These are phyloP conservation scores for Strobilomyces echinocephalus DNA, from an alignment of 768 basidiomycete genomes.

Conservation along the genomic window DNA sequence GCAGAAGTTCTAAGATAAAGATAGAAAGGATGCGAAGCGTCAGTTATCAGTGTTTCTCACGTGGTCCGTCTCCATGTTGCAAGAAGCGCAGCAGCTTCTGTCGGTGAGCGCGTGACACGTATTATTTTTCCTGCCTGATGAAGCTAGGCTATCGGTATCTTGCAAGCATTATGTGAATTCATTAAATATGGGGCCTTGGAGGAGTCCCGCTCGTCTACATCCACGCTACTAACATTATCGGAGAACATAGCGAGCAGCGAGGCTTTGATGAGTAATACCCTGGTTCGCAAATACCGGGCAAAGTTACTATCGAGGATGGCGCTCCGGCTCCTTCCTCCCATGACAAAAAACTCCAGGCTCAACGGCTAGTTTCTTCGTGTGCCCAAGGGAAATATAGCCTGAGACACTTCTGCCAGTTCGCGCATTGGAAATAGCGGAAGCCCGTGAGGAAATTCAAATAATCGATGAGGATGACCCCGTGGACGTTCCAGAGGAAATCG, in stretches of 20 bases:
- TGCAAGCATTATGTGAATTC: slow-evolving; percentile 69
- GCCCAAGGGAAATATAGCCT: slow-evolving; percentile 24
- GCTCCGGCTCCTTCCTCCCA: slow-evolving; percentile 55
- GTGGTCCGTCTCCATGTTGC: slow-evolving; percentile 40
- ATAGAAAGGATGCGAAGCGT: slow-evolving; percentile 54
- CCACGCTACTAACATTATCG: slow-evolving; percentile 44
- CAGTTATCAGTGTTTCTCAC: slow-evolving; percentile 50
- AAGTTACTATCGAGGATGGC: slow-evolving; percentile 69
- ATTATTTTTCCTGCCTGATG: neutral
- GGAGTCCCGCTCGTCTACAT: slow-evolving; percentile 42
- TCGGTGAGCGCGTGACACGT: slow-evolving; percentile 36
- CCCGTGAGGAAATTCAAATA: slow-evolving; percentile 4
- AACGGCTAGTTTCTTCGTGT: slow-evolving; percentile 36
- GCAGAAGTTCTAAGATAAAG: slow-evolving; percentile 8
- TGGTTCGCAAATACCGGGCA: slow-evolving; percentile 61
- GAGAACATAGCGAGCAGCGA: slow-evolving; percentile 38
- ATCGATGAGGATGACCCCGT: slow-evolving; percentile 38
- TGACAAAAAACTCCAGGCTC: slow-evolving; percentile 30
- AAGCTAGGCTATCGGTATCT: slow-evolving; percentile 57
- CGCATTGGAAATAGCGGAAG: slow-evolving; percentile 16
- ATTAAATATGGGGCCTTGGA: slow-evolving; percentile 58
- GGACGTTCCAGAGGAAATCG: slow-evolving; percentile 77
- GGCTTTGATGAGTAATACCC: slow-evolving; percentile 49
- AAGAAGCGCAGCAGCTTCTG: slow-evolving; percentile 42
- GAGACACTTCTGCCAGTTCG: slow-evolving; percentile 23